Evolutionary conservation across 495 filamentous ascomycete genomes (phyloP), one percentile per base, ranked within the genome.

Genomic region (Penicillium silybi): DNA sequence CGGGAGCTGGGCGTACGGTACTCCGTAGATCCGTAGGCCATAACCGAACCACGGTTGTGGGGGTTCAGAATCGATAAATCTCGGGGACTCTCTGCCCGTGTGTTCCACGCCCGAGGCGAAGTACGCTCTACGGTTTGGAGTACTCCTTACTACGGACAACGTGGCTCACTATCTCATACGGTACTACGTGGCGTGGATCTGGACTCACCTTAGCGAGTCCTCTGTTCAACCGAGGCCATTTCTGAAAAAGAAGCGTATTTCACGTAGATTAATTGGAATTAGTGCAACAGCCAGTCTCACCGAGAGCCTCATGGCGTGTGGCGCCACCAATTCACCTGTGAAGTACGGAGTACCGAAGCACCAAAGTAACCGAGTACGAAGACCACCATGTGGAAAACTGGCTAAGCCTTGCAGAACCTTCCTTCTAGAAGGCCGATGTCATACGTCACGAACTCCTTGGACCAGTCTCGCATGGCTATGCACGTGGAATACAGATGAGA

Each of bases 1-100:
- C 11, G 29, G 11, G 29, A 32, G 29, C 29, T n/a, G n/a, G n/a
- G n/a, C 29, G 18, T 44, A 5, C 22, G 18, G 43, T 37, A 11
- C 19, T n/a, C n/a, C n/a, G 52, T 49, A 54, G 52, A 54, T 54
- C 46, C 16, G 52, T 54, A 32, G 52, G 41, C 45, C 44, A 26
- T 2, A 17, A 26, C 6, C 40, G 48, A 43, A 34, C 25, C 37
- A 41, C 25, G 46, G 35, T 10, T 26, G n/a, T 22, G 27, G 18
- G n/a, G 26, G 44, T 10, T 48, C 46, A 4, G 18, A 26, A 50
- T 25, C 20, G 27, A 13, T 18, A 17, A 6, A 7, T 18, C n/a
- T 39, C 37, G n/a, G 4, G 15, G 15, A 1, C 13, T 0, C 37
- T 16, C 16, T 39, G 18, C 16, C n/a, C n/a, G n/a, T n/a, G n/a